Conservation (phyloP, 2,329 filamentous ascomycete species). For the Colletotrichum sp. region DNA sequence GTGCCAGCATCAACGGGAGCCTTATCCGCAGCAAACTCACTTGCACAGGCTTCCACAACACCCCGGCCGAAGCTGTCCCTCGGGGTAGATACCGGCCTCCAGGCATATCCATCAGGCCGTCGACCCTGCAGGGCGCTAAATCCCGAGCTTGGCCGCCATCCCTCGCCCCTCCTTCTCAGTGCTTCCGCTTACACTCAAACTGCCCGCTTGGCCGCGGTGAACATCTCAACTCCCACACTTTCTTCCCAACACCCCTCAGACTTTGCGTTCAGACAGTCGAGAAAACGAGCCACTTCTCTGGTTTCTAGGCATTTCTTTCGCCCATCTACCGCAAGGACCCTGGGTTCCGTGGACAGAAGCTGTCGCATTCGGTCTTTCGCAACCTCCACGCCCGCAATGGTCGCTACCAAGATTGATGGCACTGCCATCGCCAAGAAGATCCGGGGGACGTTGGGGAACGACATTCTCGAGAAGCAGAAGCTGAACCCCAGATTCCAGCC, state of each 20-base stretch:
- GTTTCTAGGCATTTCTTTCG: not conserved
- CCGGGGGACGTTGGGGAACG: slow-evolving; percentile 77
- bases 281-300: slow-evolving; percentile 5
- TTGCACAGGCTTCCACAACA: not conserved
- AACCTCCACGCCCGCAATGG: slow-evolving; percentile 70
- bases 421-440: slow-evolving; percentile 93
- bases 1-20: not conserved
- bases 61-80: not conserved
- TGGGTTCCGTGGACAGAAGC: not conserved
- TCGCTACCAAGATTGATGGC: slow-evolving; percentile 91
- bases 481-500: slow-evolving; percentile 88
- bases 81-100: slow-evolving; percentile 6
- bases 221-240: not conserved
- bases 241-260: not conserved
- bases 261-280: not conserved
- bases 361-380: slow-evolving; percentile 37
- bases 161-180: slow-evolving; percentile 8
- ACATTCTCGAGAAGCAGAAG: slow-evolving; percentile 84
- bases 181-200: slow-evolving; percentile 16
- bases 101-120: slow-evolving; percentile 6
- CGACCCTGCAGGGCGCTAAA: slow-evolving; percentile 15
- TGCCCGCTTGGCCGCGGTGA: not conserved
- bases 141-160: slow-evolving; percentile 1
- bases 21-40: not conserved
- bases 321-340: slow-evolving; percentile 12